Conservation (phyloP, 768 basidiomycete species). For the Termitomyces bulborhizus region DNA sequence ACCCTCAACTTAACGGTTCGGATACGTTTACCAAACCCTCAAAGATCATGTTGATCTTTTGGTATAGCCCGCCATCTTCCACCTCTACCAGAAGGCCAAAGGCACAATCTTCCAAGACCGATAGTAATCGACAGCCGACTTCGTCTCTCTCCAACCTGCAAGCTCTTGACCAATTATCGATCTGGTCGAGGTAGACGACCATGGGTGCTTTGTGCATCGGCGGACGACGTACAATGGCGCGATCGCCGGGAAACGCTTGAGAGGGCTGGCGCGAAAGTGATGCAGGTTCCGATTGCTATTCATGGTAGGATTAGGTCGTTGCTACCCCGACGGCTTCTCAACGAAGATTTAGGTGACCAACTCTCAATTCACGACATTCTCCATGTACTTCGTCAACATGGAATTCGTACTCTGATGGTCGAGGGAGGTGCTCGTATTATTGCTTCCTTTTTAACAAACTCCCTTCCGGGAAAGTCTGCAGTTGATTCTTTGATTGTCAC, state of each 20-base stretch:
- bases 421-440: conserved; percentile 91
- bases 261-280: conserved; percentile 59
- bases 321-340: background rate
- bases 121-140: conserved; percentile 77
- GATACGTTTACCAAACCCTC: background rate
- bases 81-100: conserved; percentile 24
- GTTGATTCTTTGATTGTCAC: conserved; percentile 82
- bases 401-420: conserved; percentile 80
- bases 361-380: conserved; percentile 48
- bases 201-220: conserved; percentile 57
- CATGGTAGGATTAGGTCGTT: conserved; percentile 23
- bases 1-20: conserved; percentile 92
- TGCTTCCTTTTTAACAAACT: conserved; percentile 50
- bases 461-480: conserved; percentile 19
- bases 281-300: conserved; percentile 37
- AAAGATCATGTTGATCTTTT: background rate
- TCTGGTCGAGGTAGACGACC: conserved; percentile 58
- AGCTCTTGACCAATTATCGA: conserved; percentile 61
- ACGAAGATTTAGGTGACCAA: conserved; percentile 1
- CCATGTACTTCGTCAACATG: conserved; percentile 41
- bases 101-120: conserved; percentile 63
- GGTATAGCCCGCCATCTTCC: conserved; percentile 53
- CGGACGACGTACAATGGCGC: conserved; percentile 21
- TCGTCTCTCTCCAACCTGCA: conserved; percentile 59
- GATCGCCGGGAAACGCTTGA: conserved; percentile 41